Evolutionary conservation across 306 rosid genomes (phyloP).

Genomic region (Boehmeria nivea): DNA sequence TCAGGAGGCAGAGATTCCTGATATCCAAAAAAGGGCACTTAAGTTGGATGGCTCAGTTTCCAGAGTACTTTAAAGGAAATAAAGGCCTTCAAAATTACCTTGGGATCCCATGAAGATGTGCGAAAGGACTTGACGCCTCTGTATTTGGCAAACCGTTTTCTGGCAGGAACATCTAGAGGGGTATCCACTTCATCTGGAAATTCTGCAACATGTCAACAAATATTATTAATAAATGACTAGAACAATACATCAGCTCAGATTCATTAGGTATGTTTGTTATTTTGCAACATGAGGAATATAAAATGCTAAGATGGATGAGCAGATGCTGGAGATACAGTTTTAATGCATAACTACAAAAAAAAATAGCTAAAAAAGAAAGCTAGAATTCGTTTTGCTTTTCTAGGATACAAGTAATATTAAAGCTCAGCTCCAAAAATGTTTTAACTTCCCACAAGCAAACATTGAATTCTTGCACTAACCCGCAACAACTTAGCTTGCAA

Average conservation of each 20-base stretch:
- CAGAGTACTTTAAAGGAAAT: slow-evolving; percentile 1
- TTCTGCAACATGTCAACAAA: slow-evolving; percentile 43
- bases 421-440: too few species aligned
- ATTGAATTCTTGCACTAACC: neutral
- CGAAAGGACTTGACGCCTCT: slow-evolving; percentile 97
- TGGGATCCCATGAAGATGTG: slow-evolving; percentile 96
- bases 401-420: too few species aligned
- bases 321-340: too few species aligned
- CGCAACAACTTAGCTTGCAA: neutral
- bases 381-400: too few species aligned
- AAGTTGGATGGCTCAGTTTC: slow-evolving; percentile 16
- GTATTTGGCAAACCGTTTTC: slow-evolving; percentile 81
- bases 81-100: slow-evolving; percentile 36
- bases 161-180: slow-evolving; percentile 77
- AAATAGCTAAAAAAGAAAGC: too few species aligned
- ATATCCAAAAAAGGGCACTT: slow-evolving; percentile 18
- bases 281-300: too few species aligned
- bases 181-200: slow-evolving; percentile 97
- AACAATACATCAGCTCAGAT: too few species aligned
- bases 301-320: too few species aligned
- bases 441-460: neutral
- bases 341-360: too few species aligned
- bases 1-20: slow-evolving; percentile 93
- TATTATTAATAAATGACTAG: slow-evolving; percentile 6
- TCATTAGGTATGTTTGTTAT: too few species aligned